Evolutionary conservation across 805 yeast genomes (phyloP).

Genomic region (Babjeviella inositovora): DNA sequence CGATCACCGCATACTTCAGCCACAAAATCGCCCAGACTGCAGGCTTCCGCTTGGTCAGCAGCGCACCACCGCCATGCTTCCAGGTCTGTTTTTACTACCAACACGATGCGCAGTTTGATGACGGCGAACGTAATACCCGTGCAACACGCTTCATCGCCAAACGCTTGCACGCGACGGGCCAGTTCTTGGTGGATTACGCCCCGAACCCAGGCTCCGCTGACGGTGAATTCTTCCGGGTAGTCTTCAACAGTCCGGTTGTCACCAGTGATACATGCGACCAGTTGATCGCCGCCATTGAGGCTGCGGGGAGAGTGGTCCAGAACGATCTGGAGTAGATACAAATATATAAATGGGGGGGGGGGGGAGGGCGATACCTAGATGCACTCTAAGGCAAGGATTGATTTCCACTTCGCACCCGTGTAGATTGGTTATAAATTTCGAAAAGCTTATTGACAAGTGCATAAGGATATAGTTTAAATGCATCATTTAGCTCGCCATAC

Average conservation of each 20-base stretch:
- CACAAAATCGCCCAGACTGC: constrained; percentile 14
- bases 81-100: constrained; percentile 74
- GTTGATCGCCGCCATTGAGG: too few species aligned
- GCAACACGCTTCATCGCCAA: constrained; percentile 48
- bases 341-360: too few species aligned
- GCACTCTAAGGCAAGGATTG: too few species aligned
- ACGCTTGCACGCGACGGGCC: constrained; percentile 42
- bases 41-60: constrained; percentile 39
- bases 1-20: constrained; percentile 48
- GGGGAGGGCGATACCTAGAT: too few species aligned
- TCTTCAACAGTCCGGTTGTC: constrained; percentile 55
- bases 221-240: constrained; percentile 79
- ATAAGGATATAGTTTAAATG: too few species aligned
- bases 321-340: too few species aligned
- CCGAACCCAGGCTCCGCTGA: constrained; percentile 37
- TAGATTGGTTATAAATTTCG: too few species aligned
- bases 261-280: constrained; percentile 17
- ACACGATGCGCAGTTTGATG: constrained; percentile 17
- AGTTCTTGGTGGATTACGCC: constrained; percentile 64
- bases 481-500: too few species aligned
- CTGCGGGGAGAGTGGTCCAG: too few species aligned
- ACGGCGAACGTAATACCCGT: constrained; percentile 24
- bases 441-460: too few species aligned
- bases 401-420: too few species aligned
- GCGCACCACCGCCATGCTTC: constrained; percentile 54